Evolutionary conservation across 2,329 filamentous ascomycete genomes (phyloP), one percentile per base, ranked within the genome.

Genomic region (Calycina marina): DNA sequence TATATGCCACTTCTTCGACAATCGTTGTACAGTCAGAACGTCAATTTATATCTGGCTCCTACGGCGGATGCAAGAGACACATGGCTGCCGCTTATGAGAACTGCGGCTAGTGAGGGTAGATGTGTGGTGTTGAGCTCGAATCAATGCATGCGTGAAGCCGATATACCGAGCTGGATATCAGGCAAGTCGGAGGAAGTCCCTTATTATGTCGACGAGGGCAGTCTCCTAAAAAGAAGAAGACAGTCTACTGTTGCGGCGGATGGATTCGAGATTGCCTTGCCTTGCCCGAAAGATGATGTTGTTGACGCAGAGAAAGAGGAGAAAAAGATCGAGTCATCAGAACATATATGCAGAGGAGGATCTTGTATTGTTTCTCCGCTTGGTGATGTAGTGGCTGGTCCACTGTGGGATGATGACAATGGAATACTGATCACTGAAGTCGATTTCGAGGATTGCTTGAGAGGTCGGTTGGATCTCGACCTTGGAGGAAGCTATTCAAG

Each of bases 1-100:
- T 93, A 88, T 59, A 94, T 93, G 85, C 86, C 86, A 0, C 61
- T 94, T 12, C 63, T 94, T 5, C 71, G 88, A 12, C 80, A 93
- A 52, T 68, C 73, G 11, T 63, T 94, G 22, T 96, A 94, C 55
- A 68, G 72, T 2, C 88, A 94, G 55, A 93, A 93, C 50, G 74
- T 94, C 48, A 93, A 93, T 53, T 59, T 94, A 9, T 94, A 88
- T 56, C 70, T 94, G 2, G 85, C 86, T 0, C 88, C 88, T 0
- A 94, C 86, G 1, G 86, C 86, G 2, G 88, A 94, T 57, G 71
- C 66, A 13, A 67, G 86, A 39, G 80, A 88, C 47, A 74, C 81
- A 0, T 96, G 88, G 88, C 57, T 82, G 14, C 60, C 72, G 0
- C 60, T 92, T n/a, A 78, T 93, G 73, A 69, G 77, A 31, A 93